These are phyloP conservation scores for Carallia pectinifolia DNA, from an alignment of 345 rosid species.

Conservation along the genomic window DNA sequence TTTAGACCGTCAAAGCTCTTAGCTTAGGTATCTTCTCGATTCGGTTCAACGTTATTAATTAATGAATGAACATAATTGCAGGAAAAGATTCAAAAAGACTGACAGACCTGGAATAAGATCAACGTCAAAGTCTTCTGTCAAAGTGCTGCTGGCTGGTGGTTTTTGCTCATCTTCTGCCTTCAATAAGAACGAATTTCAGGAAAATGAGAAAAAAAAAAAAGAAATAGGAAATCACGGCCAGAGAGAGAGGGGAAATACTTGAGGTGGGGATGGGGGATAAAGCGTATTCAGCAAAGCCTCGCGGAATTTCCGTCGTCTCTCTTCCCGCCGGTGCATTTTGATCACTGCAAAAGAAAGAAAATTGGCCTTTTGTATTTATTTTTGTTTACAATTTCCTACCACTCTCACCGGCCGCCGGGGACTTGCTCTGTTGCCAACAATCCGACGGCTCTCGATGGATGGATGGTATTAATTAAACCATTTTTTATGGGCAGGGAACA, in stretches of 20 bases:
- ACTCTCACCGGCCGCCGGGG: too few relatives aligned
- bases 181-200: slow-evolving; percentile 1
- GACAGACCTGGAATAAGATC: slow-evolving; percentile 46
- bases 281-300: slow-evolving; percentile 62
- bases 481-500: too few relatives aligned
- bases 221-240: too few relatives aligned
- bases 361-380: not conserved
- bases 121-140: slow-evolving; percentile 27
- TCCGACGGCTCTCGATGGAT: too few relatives aligned
- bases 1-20: too few relatives aligned
- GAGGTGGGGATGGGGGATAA: slow-evolving; percentile 48
- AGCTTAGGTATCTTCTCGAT: too few relatives aligned
- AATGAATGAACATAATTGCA: not conserved
- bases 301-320: slow-evolving; percentile 55
- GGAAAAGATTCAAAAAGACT: not conserved
- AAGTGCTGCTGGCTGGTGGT: not conserved
- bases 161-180: slow-evolving; percentile 20
- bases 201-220: too few relatives aligned
- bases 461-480: too few relatives aligned
- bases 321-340: slow-evolving; percentile 42
- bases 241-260: not conserved
- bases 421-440: too few relatives aligned
- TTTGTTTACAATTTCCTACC: too few relatives aligned
- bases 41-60: not conserved
- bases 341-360: not conserved